phyloP scores from a whole-genome alignment of 768 basidiomycete genomes.

The Collybia nuda region DNA sequence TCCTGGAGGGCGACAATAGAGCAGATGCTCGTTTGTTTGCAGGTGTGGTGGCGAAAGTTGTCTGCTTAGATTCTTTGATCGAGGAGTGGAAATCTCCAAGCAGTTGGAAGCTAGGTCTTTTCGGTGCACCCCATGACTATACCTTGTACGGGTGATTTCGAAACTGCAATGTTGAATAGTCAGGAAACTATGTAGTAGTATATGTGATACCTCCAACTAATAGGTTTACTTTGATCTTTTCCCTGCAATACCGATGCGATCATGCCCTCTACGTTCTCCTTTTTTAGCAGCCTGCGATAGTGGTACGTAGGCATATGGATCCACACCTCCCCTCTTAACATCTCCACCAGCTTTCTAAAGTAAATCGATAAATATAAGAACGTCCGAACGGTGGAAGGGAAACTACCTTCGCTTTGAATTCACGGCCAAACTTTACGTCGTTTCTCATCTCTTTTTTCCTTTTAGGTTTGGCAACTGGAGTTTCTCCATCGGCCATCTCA shows the following conservation, averaged over 20 bases:
- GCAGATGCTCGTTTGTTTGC: slow-evolving; percentile 68
- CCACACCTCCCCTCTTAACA: slow-evolving; percentile 80
- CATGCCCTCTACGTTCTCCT: slow-evolving; percentile 35
- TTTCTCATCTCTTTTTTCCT: slow-evolving; percentile 57
- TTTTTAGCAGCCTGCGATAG: slow-evolving; percentile 82
- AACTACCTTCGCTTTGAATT: slow-evolving; percentile 92
- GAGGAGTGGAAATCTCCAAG: slow-evolving; percentile 59
- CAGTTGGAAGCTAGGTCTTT: slow-evolving; percentile 68
- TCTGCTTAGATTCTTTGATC: slow-evolving; percentile 32
- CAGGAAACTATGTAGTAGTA: slow-evolving; percentile 11
- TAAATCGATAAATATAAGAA: neutral
- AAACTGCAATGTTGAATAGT: neutral
- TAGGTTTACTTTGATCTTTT: slow-evolving; percentile 43
- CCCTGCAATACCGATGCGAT: slow-evolving; percentile 57
- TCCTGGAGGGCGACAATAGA: slow-evolving; percentile 81
- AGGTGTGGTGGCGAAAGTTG: slow-evolving; percentile 45
- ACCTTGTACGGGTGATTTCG: slow-evolving; percentile 60
- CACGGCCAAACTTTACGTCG: slow-evolving; percentile 63
- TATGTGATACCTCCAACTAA: slow-evolving; percentile 6
- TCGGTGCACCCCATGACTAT: slow-evolving; percentile 73
- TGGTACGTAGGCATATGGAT: slow-evolving; percentile 92
- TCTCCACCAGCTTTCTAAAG: slow-evolving; percentile 91
- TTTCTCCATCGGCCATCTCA: slow-evolving; percentile 75
- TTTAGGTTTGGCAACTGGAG: slow-evolving; percentile 39
- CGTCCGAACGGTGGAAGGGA: slow-evolving; percentile 9